Percentiles rank a stretch among this genome's conserved stretches.
Conservation (phyloP, 768 basidiomycete genomes). For the Candolleomyces aberdarensis region DNA sequence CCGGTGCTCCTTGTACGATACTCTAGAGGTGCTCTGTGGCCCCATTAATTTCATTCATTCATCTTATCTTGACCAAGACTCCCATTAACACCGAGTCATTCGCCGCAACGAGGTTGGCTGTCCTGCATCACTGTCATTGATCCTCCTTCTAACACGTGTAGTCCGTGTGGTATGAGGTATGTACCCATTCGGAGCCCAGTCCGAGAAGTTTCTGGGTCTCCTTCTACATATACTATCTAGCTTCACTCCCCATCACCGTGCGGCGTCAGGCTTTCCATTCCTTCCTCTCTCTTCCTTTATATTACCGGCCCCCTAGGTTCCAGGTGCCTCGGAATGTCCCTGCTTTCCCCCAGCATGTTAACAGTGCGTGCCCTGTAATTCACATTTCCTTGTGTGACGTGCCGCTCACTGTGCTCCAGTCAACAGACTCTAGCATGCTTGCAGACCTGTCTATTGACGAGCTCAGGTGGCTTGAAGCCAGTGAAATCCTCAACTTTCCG, state of each 20-base stretch:
- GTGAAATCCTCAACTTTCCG: conserved; percentile 13
- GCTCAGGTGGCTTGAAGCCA: conserved; percentile 48
- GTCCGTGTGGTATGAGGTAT: conserved; percentile 40
- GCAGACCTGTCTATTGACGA: conserved; percentile 41
- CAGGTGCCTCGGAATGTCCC: conserved; percentile 12
- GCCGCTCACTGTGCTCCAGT: conserved; percentile 11
- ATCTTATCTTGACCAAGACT: conserved; percentile 13
- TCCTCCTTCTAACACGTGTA: conserved; percentile 39
- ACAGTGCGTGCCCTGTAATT: conserved; percentile 13
- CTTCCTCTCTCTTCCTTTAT: conserved; percentile 16
- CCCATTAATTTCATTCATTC: conserved; percentile 24
- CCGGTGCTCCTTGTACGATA: conserved; percentile 19
- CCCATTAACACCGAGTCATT: conserved; percentile 15
- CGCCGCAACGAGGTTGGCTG: conserved; percentile 25
- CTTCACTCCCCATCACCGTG: conserved; percentile 8
- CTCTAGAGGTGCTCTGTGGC: conserved; percentile 9
- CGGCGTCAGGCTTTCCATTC: conserved; percentile 12
- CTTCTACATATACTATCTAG: conserved; percentile 11
- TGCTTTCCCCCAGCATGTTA: conserved; percentile 12
- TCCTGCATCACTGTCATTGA: conserved; percentile 26
- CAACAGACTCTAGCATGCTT: conserved; percentile 28
- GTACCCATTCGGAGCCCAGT: conserved; percentile 15
- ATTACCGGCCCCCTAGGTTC: conserved; percentile 6
- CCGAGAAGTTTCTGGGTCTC: conserved; percentile 11
- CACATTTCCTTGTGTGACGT: too few relatives aligned